Evolutionary conservation across 148 eudicot species (phyloP), one percentile per base, ranked within the genome.

Genomic region (Persicaria maculosa): DNA sequence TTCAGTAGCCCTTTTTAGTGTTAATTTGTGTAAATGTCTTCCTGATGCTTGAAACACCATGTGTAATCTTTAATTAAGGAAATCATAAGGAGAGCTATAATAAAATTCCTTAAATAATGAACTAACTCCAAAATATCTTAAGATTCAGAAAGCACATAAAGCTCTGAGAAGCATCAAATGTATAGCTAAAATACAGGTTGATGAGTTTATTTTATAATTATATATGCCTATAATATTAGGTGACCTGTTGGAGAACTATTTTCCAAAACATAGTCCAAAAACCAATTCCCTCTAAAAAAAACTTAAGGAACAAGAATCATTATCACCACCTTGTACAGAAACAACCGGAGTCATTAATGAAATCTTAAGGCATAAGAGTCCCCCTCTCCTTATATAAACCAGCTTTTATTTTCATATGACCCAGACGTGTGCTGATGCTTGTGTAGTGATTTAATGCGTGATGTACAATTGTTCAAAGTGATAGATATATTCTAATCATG

Each of bases 11-110:
- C 79, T 72, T 90, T 96, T 73, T 86, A 46, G 83, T 85, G 71
- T 92, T 79, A 58, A 95, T 85, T 87, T 95, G 96, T 47, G 96
- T 86, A 78, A 95, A 78, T 16, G 97, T 89, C 82, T 82, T 95
- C 79, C 99, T 85, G 75, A 90, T 83, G 73, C 88, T 82, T 70
- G 82, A 74, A 75, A 95, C 78, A 75, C 86, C 83, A 83, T 88
- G 88, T 75, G 99, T 95, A 79, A 78, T 79, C 59, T 74, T 80
- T 68, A 81, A 90, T 81, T 90, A 50, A 86, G 92, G 79, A 85
- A 84, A 65, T 65, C 40, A 76, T 79, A 79, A 79, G 52, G 50
- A 59, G 50, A 50, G 78, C 58, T 20, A 50, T 52, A 54, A 31
- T 31, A 50, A 4, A 45, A 25, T 62, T 62, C 68, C 44, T 62